phyloP scores from a whole-genome alignment of 2,329 filamentous ascomycete genomes.

The Fusarium chlamydosporum region DNA sequence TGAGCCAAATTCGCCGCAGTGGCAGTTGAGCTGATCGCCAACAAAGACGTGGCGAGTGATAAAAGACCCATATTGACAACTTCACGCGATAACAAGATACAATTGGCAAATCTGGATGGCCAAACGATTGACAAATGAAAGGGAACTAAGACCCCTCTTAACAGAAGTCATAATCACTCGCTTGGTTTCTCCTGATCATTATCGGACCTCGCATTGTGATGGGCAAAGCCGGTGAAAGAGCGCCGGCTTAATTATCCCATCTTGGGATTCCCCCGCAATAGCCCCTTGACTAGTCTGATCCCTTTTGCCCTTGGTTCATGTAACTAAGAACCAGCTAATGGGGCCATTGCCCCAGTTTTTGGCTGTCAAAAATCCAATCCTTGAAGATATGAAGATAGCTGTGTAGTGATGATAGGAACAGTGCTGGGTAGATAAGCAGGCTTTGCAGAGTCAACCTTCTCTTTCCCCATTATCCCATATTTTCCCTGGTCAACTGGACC shows the following conservation, averaged over 20 bases:
- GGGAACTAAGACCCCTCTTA: conserved; percentile 14
- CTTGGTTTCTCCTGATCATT: not conserved
- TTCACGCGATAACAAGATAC: not conserved
- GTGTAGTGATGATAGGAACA: not conserved
- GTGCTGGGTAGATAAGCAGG: not conserved
- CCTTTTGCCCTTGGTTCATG: not conserved
- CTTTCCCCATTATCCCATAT: not conserved
- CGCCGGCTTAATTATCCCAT: conserved; percentile 11
- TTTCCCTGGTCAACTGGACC: not conserved
- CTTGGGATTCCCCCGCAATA: conserved; percentile 23
- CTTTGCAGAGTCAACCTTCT: no score
- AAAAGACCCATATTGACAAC: conserved; percentile 17
- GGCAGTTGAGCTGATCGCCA: conserved; percentile 15
- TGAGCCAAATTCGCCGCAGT: conserved; percentile 18
- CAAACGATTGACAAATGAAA: not conserved
- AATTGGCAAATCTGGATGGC: not conserved
- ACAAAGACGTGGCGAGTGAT: conserved; percentile 23
- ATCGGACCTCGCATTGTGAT: not conserved
- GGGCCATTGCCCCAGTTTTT: not conserved
- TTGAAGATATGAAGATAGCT: not conserved
- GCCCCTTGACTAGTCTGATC: not conserved
- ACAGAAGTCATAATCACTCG: conserved; percentile 1
- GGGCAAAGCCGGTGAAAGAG: conserved; percentile 28
- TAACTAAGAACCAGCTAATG: conserved; percentile 12
- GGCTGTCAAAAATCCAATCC: not conserved